A percentile compares a stretch with the other conserved stretches of the same genome.
Evolutionary conservation across 768 basidiomycete genomes (phyloP).

Genomic region (Candolleomyces efflorescens): DNA sequence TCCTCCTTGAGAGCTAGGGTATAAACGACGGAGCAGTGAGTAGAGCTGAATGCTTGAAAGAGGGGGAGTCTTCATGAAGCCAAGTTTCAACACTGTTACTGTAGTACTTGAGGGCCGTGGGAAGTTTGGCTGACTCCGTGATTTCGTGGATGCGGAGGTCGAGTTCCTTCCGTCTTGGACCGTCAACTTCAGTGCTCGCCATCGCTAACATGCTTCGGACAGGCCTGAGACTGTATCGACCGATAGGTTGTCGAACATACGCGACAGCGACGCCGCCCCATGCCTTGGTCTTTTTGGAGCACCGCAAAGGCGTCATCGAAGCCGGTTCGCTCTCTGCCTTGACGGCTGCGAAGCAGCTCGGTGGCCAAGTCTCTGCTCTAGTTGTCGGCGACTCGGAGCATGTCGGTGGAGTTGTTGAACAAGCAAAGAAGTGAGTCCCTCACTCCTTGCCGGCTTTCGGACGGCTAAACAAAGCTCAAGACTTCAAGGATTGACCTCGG

Average conservation of each 20-base stretch:
- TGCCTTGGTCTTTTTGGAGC: constrained; percentile 88
- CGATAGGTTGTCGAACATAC: constrained; percentile 42
- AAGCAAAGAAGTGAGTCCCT: constrained; percentile 68
- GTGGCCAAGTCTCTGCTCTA: constrained; percentile 80
- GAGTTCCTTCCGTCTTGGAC: neutral
- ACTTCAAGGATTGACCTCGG: constrained; percentile 58
- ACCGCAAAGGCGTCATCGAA: constrained; percentile 76
- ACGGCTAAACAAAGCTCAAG: constrained; percentile 31
- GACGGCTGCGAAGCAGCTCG: constrained; percentile 83
- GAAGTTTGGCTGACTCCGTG: neutral
- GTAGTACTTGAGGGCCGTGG: neutral
- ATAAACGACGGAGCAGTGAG: too few relatives aligned
- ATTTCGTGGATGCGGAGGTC: neutral
- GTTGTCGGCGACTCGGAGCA: constrained; percentile 67
- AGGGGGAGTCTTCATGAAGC: too few relatives aligned
- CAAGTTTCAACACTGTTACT: too few relatives aligned
- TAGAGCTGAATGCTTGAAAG: too few relatives aligned
- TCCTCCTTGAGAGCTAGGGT: too few relatives aligned
- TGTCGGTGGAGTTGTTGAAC: constrained; percentile 60
- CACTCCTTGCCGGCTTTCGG: constrained; percentile 9
- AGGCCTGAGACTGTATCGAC: constrained; percentile 16
- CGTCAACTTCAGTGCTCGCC: neutral
- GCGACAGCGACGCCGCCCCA: constrained; percentile 60
- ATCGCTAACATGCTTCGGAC: constrained; percentile 22
- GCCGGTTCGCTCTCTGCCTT: constrained; percentile 85